Percentiles rank a stretch among this genome's conserved stretches.
These are phyloP conservation scores for Datisca glomerata DNA, from an alignment of 306 rosid species.

Conservation along the genomic window DNA sequence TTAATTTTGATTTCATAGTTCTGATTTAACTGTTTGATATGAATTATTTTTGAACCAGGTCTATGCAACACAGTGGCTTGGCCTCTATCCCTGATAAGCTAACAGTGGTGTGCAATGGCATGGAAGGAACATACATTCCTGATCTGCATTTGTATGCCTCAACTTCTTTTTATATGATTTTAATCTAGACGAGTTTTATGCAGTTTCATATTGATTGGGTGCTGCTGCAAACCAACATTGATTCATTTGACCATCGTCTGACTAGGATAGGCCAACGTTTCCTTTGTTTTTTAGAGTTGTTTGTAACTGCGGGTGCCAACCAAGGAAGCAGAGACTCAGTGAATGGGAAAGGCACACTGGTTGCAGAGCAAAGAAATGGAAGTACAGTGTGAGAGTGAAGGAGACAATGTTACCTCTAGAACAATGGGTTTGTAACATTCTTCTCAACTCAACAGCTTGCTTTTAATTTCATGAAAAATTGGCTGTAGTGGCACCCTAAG, in stretches of 20 bases:
- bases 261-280: no score
- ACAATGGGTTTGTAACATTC: constrained; percentile 70
- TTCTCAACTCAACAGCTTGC: not conserved
- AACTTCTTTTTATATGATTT: not conserved
- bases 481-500: no score
- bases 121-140: constrained; percentile 78
- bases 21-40: not conserved
- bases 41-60: constrained; percentile 30
- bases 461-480: not conserved
- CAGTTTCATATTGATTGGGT: not conserved
- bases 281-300: constrained; percentile 39
- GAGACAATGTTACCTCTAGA: constrained; percentile 72
- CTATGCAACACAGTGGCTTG: constrained; percentile 21
- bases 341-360: constrained; percentile 98
- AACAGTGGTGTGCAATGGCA: constrained; percentile 85
- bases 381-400: constrained; percentile 87
- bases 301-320: constrained; percentile 75
- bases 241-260: no score
- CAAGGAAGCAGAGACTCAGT: constrained; percentile 68
- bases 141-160: constrained; percentile 78
- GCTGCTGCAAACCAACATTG: constrained; percentile 12
- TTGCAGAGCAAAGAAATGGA: constrained; percentile 96
- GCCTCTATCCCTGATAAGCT: constrained; percentile 39
- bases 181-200: not conserved
- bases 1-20: not conserved